Percentiles rank a stretch among this genome's conserved stretches.
Conservation (phyloP, 768 basidiomycete genomes). For the Austroboletus eburneus region DNA sequence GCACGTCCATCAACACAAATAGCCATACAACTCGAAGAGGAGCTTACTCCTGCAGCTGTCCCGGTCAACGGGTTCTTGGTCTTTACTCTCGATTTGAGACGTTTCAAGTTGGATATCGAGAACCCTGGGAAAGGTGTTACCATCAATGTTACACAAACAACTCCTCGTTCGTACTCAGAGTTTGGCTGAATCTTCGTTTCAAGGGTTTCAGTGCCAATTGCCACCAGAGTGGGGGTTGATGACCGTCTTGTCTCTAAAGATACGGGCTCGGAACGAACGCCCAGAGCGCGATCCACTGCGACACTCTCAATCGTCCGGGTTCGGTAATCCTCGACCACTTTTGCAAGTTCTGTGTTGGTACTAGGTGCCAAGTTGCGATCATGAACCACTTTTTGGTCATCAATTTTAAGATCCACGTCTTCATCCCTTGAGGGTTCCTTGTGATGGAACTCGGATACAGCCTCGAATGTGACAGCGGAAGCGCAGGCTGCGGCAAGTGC, state of each 20-base stretch:
- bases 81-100: background rate
- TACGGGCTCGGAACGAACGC: background rate
- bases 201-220: too few species aligned
- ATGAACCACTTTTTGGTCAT: background rate
- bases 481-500: constrained; percentile 9
- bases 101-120: background rate
- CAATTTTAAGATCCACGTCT: background rate
- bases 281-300: background rate
- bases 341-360: background rate
- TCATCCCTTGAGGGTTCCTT: constrained; percentile 1
- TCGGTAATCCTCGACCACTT: background rate
- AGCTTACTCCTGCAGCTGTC: constrained; percentile 1
- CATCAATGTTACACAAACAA: background rate
- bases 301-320: background rate
- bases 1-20: background rate
- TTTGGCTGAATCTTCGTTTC: too few species aligned
- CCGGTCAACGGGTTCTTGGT: background rate
- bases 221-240: too few species aligned
- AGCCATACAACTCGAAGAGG: background rate
- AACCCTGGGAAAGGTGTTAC: constrained; percentile 1
- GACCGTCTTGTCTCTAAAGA: background rate
- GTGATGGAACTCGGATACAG: constrained; percentile 2
- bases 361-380: background rate
- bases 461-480: constrained; percentile 11
- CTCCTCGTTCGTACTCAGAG: too few species aligned